Evolutionary conservation across 306 rosid species (phyloP), one percentile per base, ranked within the genome.

Genomic region (Psophocarpus tetragonolobus): DNA sequence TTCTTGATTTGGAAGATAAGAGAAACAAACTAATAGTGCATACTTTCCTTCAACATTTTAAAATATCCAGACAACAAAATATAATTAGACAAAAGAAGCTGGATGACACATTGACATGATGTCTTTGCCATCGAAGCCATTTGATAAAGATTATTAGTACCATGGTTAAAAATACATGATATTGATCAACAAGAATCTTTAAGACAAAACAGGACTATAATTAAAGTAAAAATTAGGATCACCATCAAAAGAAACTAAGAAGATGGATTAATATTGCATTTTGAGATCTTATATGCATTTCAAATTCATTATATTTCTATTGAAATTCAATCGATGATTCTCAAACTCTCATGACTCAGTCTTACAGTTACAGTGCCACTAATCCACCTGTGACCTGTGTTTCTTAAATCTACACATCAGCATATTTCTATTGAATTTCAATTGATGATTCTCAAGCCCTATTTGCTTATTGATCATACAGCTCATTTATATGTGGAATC

Each of bases 41-140:
- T 36, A 17, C 27, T 58, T 48, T 81, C 47, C 17, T 84, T 81
- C 56, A 57, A 3, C 20, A 30, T 29, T 32, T 63, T 38, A 67
- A 12, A 74, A 72, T 68, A 33, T 42, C 65, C 35, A 42, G 38
- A 79, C 6, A 54, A 64, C 65, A 15, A 61, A 12, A 23, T 23
- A 12, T 53, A 42, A 33, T 65, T 10, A 75, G 76, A 15, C 76
- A 64, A 1, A 51, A 56, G 32, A 54, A 44, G 27, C 61, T 57
- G 47, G 65, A 74, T 68, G 68, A 7, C 41, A 85, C 21, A 58
- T 68, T 68, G 68, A 7, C 41, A 85, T 27, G 8, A 53, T 79
- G 17, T 68, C 63, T 71, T 81, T 58, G 69, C 21, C 29, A 68
- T 21, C 54, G 30, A 81, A 39, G 8, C 27, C 32, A 30, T 47